Conservation (phyloP, 2,329 filamentous ascomycete species). For the Pseudocercospora cruenta region DNA sequence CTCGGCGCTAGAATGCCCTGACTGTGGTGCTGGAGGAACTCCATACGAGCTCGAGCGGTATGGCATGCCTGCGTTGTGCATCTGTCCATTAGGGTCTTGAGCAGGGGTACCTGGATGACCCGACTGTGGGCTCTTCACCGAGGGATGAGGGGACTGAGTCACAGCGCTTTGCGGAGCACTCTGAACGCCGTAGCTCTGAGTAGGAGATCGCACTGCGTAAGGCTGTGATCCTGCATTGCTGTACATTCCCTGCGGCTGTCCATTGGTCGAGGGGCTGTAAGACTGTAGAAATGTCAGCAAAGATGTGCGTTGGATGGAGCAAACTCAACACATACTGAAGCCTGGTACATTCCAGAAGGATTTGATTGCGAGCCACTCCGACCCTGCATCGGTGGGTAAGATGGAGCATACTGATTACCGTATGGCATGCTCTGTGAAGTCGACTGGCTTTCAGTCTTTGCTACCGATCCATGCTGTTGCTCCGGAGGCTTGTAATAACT, state of each 20-base stretch:
- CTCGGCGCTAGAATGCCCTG: constrained; percentile 29
- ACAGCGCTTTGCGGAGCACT: constrained; percentile 35
- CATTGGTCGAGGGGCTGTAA: constrained; percentile 33
- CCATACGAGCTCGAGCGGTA: constrained; percentile 28
- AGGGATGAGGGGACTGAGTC: constrained; percentile 35
- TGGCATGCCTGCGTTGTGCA: constrained; percentile 30
- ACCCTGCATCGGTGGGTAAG: constrained; percentile 33
- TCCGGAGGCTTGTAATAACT: constrained; percentile 34
- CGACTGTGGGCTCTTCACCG: constrained; percentile 35
- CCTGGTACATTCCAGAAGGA: constrained; percentile 32
- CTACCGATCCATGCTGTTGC: constrained; percentile 28
- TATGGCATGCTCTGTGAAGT: constrained; percentile 34
- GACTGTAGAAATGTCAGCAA: constrained; percentile 17
- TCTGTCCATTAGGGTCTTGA: constrained; percentile 23
- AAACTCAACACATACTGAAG: constrained; percentile 23
- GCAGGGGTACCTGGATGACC: constrained; percentile 24
- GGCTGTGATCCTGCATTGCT: constrained; percentile 29
- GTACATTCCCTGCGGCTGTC: constrained; percentile 34
- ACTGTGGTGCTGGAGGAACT: constrained; percentile 30
- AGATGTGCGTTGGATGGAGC: background rate
- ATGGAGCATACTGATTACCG: constrained; percentile 32
- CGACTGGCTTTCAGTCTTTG: constrained; percentile 33
- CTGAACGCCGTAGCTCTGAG: constrained; percentile 34
- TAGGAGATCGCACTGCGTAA: constrained; percentile 38
- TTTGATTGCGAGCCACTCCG: constrained; percentile 33